Base-by-base conservation (phyloP, 2,329 filamentous ascomycete genomes). In the Rutstroemia sp. region DNA sequence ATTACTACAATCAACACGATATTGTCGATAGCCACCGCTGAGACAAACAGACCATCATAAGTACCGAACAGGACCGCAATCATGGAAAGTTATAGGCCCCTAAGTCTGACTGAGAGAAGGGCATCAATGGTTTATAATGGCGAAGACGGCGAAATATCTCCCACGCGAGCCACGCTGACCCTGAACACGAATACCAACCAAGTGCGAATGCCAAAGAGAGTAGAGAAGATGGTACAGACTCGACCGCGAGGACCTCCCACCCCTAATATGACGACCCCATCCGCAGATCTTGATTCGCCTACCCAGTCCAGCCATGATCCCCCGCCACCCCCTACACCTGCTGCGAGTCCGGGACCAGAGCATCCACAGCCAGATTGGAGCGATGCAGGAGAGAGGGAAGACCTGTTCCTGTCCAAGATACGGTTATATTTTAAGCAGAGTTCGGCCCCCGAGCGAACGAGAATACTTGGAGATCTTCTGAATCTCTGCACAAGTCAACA, bases 401-500 rank as follows among this genome's bases (percentile, higher is more conserved):
- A 95, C 69, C 82, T 87, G 62, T 89, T 92, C 65, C 80, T 95
- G 54, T 79, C 89, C 62, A 86, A 91, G 68, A 84, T 94, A 57
- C 82, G 89, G 59, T 81, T 86, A 59, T 84, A 91, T 66, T 97
- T 97, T 69, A 84, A 85, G 66, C 83, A 86, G 54, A 85, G 90
- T 71, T 87, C 85, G 57, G 82, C 86, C 23, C 81, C 84, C 0
- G 88, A 92, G 72, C 83, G 89, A 57, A 88, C 91, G 66, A 82
- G 88, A 41, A 82, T 95, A 66, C 76, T 99, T 58, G 90, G 90
- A 51, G 92, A 96, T 69, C 77, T 99, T 57, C 77, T 99, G 62
- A 95, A 95, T 67, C 81, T 96, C 65, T 99, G 94, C 75, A 95
- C 95, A 65, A 96, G 90, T 66, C 91, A 95, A 68, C 88, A 95